Evolutionary conservation across 1,284 basidiomycete genomes (phyloP), one percentile per base, ranked within the genome.

Genomic region (Heterobasidion parviporum): DNA sequence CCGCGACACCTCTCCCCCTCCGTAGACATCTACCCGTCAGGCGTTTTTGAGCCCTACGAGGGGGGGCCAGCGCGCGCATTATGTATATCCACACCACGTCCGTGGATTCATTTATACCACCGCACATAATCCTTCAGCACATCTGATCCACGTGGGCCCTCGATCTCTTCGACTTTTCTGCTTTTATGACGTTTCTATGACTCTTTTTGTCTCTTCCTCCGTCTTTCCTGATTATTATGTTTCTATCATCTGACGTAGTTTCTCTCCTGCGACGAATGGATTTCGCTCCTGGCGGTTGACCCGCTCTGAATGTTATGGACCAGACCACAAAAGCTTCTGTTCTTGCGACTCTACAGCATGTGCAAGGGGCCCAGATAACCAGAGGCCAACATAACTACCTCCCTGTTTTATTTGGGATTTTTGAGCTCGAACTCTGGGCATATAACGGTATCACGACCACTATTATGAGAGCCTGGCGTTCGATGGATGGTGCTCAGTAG

Each of bases 361-460:
- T 59, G 18, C 18, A 18, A 18, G 18, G 2, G 18, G 18, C 59
- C 58, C 58, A 59, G 2, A 46, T 50, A 4, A 57, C 58, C 9
- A 59, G n/a, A 8, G 51, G 57, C 51, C 52, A 53, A 6, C 58
- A 59, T 6, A 59, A 1, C 9, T 56, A 50, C 57, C 57, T 56
- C 33, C 59, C 57, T 0, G 51, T 51, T 2, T 26, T 26, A 5
- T 6, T 4, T 26, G 26, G 26, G 26, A 5, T 26, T 4, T 4
- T 26, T 6, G 26, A 3, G 26, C 26, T 26, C 4, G 26, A 4
- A 5, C 4, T 26, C 4, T 26, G 26, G 26, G 26, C 26, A 26
- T 6, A 4, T 6, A 26, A 26, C 26, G 26, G 26, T 4, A 26
- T 26, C 26, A 6, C 26, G 26, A 26, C 3, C 26, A 26, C 26